Conservation (phyloP, 179 eudicot genomes). For the Amaranthus tricolor region DNA sequence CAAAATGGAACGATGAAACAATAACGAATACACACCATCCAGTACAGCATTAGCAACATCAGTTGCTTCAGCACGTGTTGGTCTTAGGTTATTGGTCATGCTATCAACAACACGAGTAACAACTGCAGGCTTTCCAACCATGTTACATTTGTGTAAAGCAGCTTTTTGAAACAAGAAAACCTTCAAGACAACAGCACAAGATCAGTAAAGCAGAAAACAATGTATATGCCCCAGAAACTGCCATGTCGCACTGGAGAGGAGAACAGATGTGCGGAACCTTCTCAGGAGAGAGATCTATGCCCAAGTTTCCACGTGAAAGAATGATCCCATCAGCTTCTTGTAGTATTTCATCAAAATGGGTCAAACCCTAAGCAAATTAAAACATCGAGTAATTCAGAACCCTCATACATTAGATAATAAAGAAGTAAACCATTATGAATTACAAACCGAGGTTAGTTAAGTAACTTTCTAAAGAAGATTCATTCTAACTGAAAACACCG, state of each 20-base stretch:
- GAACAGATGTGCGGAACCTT: constrained; percentile 52
- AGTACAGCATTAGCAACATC: constrained; percentile 98
- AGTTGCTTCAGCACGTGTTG: constrained; percentile 99
- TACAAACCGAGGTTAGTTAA: neutral
- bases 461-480: constrained; percentile 1
- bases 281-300: constrained; percentile 97
- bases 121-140: constrained; percentile 53
- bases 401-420: neutral
- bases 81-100: constrained; percentile 93
- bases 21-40: constrained; percentile 50
- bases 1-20: neutral
- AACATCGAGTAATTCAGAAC: neutral
- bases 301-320: constrained; percentile 98
- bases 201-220: neutral
- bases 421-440: neutral
- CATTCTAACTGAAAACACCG: neutral
- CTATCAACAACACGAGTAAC: constrained; percentile 94
- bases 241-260: constrained; percentile 1
- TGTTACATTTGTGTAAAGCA: constrained; percentile 44
- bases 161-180: constrained; percentile 57
- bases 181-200: constrained; percentile 24
- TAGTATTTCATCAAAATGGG: constrained; percentile 91
- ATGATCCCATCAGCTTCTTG: constrained; percentile 97
- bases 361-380: constrained; percentile 57
- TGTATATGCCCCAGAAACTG: constrained; percentile 8